Base-by-base conservation (phyloP, 768 basidiomycete genomes). In the Dioszegia hungarica region DNA sequence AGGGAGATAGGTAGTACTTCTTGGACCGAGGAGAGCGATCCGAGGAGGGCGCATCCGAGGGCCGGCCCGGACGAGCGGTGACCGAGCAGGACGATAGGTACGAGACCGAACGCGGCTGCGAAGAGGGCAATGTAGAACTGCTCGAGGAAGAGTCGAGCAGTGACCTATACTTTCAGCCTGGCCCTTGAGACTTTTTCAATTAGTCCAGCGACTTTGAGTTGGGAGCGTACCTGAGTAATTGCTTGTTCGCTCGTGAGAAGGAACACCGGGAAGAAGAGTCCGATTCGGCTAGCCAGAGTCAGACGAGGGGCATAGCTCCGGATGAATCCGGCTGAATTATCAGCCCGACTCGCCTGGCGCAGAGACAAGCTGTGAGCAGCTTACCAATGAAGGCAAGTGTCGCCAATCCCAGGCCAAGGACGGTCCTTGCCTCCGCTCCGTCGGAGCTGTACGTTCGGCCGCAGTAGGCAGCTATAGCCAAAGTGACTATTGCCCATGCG, bases 191-290 rank as follows among this genome's bases (percentile, higher is more conserved):
- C 27, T 28, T 39, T 25, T 40, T 28, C 3, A 24, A 20, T 22
- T 33, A 6, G 25, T 41, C 6, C 28, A 37, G 25, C 33, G n/a
- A 44, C n/a, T n/a, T n/a, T n/a, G n/a, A 11, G 51, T 11, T 11
- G 46, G 17, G 28, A 14, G 34, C 54, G 45, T 29, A 65, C 65
- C 36, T 39, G 9, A 11, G 59, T 59, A 31, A 65, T 50, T 14
- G 31, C 31, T 41, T 68, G 67, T 27, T 50, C 20, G 15, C 22
- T 27, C 14, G 71, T 73, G 34, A 69, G 36, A 10, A 59, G 47
- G 61, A 73, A 73, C 22, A 73, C 66, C 0, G 71, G 63, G 33
- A 67, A 66, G 59, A 73, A 70, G 4, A 73, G 33, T 2, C 43
- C 57, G 24, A 73, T 73, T 20, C 70, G 52, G 15, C 63, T 58